A percentile compares a stretch with the other conserved stretches of the same genome.
Conservation (phyloP, 176 grass and related monocot species). For the Urochloa ruziziensis region DNA sequence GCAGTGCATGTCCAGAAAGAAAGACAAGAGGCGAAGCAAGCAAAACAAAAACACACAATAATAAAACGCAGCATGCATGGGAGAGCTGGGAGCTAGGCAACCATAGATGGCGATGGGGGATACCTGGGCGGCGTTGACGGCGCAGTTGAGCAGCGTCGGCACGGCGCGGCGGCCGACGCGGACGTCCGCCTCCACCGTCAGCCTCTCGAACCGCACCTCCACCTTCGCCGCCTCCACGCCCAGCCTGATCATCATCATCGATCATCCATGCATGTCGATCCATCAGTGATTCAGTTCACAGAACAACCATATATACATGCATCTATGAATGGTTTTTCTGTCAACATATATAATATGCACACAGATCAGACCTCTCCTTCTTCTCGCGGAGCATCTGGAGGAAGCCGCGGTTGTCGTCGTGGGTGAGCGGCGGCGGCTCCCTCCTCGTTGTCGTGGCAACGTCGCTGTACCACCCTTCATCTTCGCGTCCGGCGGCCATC, state of each 20-base stretch:
- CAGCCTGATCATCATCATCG: conserved; percentile 17
- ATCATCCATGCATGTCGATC: neutral
- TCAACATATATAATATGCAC: too few species aligned
- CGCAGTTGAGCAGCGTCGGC: conserved; percentile 71
- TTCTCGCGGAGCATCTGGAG: conserved; percentile 70
- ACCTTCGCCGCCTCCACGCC: conserved; percentile 50
- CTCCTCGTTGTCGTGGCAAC: neutral
- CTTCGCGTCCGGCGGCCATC: neutral
- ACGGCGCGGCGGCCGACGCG: conserved; percentile 51
- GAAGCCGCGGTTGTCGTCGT: conserved; percentile 71
- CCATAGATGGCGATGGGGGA: too few species aligned
- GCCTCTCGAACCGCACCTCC: conserved; percentile 63
- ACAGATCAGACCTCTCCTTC: conserved; percentile 71
- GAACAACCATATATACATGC: neutral
- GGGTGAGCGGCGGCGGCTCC: conserved; percentile 56
- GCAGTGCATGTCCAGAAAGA: conserved; percentile 10
- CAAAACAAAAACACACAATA: neutral
- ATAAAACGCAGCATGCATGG: neutral
- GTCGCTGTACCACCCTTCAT: neutral
- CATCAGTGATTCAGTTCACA: neutral
- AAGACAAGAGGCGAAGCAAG: neutral
- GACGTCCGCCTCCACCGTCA: conserved; percentile 66
- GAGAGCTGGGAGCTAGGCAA: too few species aligned
- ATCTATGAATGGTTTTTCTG: too few species aligned
- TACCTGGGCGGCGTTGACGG: conserved; percentile 62